These are phyloP conservation scores for maize (Zea mays) DNA, from an alignment of 176 grass and related monocot species.

Conservation along the genomic window Zm-B73-REFERENCE-NAM-5.0 NC_050101.1:140241001-140241500, in stretches of 20 bases:
- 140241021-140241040: too few relatives aligned
- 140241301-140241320: not conserved
- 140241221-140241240: not conserved
- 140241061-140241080: too few relatives aligned
- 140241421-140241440: not conserved
- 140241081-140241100: too few relatives aligned
- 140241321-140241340: not conserved
- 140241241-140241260: not conserved
- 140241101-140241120: too few relatives aligned
- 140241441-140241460: not conserved
- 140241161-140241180: not conserved
- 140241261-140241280: not conserved
- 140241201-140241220: not conserved
- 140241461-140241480: not conserved
- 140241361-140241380: not conserved
- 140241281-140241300: not conserved
- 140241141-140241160: too few relatives aligned
- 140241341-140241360: not conserved
- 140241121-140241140: too few relatives aligned
- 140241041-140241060: too few relatives aligned
- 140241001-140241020: too few relatives aligned
- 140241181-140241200: not conserved
- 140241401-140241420: not conserved
- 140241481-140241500: too few relatives aligned
- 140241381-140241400: not conserved